Percentiles rank a stretch among this genome's conserved stretches.
Evolutionary conservation across 441 rosid genomes (phyloP).

Genomic region (Adansonia rubrostipa): DNA sequence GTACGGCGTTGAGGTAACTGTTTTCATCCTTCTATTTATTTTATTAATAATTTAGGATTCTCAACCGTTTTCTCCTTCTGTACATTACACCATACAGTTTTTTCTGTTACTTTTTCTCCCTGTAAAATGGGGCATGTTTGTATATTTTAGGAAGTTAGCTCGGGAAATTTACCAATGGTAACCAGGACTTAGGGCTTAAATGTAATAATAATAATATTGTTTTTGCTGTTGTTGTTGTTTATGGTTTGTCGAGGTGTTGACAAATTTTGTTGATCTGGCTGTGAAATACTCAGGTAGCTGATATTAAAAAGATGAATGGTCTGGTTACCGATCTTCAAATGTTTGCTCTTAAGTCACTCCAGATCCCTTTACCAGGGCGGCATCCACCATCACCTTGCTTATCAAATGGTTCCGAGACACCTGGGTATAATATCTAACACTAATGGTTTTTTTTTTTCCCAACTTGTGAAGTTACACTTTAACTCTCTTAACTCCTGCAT

Average conservation of each 20-base stretch:
- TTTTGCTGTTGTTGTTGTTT: neutral
- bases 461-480: neutral
- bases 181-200: neutral
- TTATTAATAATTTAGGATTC: neutral
- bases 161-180: neutral
- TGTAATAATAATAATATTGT: neutral
- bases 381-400: conserved; percentile 72
- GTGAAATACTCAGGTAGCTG: conserved; percentile 52
- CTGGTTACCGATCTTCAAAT: conserved; percentile 74
- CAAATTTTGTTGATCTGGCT: neutral
- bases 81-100: neutral
- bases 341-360: conserved; percentile 69
- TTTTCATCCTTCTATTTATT: neutral
- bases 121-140: neutral
- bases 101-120: neutral
- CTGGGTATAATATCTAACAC: conserved; percentile 40
- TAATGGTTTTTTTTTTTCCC: neutral
- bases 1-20: conserved; percentile 48
- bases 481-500: conserved; percentile 3
- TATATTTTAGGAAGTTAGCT: neutral
- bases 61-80: neutral
- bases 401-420: conserved; percentile 46
- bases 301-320: conserved; percentile 69
- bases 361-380: conserved; percentile 71
- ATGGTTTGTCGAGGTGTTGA: conserved; percentile 3